Base-by-base conservation (phyloP, 345 rosid genomes). In the Bruguiera parviflora region DNA sequence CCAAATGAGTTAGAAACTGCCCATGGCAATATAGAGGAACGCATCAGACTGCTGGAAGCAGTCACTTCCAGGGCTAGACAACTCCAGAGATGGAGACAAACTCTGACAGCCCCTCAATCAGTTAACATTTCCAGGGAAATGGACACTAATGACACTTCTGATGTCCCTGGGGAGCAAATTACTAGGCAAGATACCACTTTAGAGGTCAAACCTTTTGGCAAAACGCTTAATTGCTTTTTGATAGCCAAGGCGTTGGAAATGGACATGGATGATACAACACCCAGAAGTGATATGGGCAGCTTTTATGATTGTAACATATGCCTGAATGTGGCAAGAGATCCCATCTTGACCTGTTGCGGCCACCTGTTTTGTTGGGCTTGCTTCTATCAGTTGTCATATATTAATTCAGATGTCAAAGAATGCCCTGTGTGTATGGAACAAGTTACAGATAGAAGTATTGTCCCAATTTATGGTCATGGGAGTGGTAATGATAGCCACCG, bases 381-480 rank as follows among this genome's bases (percentile, higher is more conserved):
- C 74, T 60, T 75, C 24, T 70, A 75, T 64, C 53, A 31, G 43
- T 53, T 53, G 70, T 57, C 65, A 5, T 52, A 75, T 69, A 53
- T 53, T 28, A 46, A 65, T 61, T 58, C 69, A 4, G 66, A 65
- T 15, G 74, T 66, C 57, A 75, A 69, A 61, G 78, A 75, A 22
- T 75, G 78, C 46, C 78, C 70, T 7, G 85, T 43, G 3, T 87
- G 92, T 61, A 76, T 79, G 32, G 87, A 81, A 4, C 85, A 85
- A 59, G 85, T 87, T 24, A 66, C 79, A 1, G 86, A 83, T 59
- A 56, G 75, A 20, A 79, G 73, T 66, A 68, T 87, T 71, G 81
- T 79, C 78, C 92, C 92, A 16, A 82, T 87, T 31, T 85, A 87
- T 65, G 92, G 89, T 19, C 76, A 77, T 63, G 84, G 84, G 20